A percentile compares a stretch with the other conserved stretches of the same genome.
Evolutionary conservation across 129 eudicot species (phyloP).

Genomic region (Flaveria ramosissima): DNA sequence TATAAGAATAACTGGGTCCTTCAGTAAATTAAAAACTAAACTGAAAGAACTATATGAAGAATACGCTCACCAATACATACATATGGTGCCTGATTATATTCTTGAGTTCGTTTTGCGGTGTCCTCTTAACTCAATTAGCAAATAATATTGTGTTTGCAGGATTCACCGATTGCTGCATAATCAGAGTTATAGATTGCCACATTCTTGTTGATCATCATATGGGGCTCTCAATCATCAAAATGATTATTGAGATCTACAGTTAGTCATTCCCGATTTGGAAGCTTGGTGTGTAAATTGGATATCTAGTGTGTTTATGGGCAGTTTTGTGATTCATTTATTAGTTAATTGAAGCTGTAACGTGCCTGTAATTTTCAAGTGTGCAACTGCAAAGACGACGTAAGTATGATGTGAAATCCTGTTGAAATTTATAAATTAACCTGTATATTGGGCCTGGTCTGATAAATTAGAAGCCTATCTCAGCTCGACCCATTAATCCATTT

Average conservation of each 20-base stretch:
- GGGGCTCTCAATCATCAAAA: constrained; percentile 22
- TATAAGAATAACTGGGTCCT: neutral
- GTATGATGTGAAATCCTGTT: constrained; percentile 20
- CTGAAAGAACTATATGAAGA: neutral
- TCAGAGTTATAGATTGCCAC: constrained; percentile 29
- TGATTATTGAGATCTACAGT: constrained; percentile 30
- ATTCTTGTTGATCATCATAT: constrained; percentile 11
- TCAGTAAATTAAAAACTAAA: neutral
- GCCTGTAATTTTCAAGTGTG: constrained; percentile 28
- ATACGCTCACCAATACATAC: neutral
- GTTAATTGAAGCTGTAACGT: constrained; percentile 34
- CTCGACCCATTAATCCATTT: neutral
- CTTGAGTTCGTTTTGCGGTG: neutral
- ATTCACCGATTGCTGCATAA: constrained; percentile 69
- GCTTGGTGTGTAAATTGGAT: constrained; percentile 31
- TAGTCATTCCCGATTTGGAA: constrained; percentile 28
- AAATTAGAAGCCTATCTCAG: neutral
- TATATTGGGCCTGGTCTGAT: neutral
- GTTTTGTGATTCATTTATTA: constrained; percentile 45
- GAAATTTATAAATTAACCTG: neutral
- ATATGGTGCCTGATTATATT: neutral
- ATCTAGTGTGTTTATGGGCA: constrained; percentile 26
- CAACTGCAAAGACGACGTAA: neutral
- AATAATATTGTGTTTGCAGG: constrained; percentile 47
- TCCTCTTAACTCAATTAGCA: neutral